Conservation (phyloP, 208 protist species). For the Novymonas esmeraldas region DNA sequence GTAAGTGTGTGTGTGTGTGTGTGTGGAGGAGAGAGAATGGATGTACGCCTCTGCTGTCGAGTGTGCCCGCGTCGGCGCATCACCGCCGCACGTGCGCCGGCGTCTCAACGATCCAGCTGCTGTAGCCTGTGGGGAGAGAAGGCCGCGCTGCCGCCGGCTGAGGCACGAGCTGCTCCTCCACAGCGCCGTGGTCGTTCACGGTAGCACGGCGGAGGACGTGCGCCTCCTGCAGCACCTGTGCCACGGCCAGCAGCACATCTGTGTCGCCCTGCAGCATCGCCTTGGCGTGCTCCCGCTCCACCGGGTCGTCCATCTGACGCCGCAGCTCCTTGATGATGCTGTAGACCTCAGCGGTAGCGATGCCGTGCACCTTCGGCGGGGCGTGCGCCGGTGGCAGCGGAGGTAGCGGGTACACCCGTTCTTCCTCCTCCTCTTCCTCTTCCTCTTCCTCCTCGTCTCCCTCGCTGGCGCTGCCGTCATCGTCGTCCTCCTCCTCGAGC, state of each 20-base stretch:
- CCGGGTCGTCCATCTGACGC: constrained; percentile 59
- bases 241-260: constrained; percentile 60
- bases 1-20: too few relatives aligned
- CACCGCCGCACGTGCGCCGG: constrained; percentile 10
- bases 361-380: constrained; percentile 52
- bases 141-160: constrained; percentile 51
- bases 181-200: constrained; percentile 37
- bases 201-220: constrained; percentile 46
- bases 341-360: constrained; percentile 65
- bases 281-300: constrained; percentile 52
- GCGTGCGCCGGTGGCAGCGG: constrained; percentile 57
- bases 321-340: constrained; percentile 70
- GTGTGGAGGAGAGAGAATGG: background rate
- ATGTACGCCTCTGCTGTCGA: background rate
- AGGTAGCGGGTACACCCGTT: constrained; percentile 43
- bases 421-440: constrained; percentile 43
- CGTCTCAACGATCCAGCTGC: constrained; percentile 57
- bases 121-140: constrained; percentile 59
- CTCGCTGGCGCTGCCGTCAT: constrained; percentile 11
- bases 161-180: constrained; percentile 53
- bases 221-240: constrained; percentile 74
- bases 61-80: background rate
- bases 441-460: constrained; percentile 37
- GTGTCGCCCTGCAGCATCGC: constrained; percentile 65
- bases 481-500: constrained; percentile 24